Evolutionary conservation across 768 basidiomycete genomes (phyloP), one percentile per base, ranked within the genome.

Genomic region (Mycena leptocephala): DNA sequence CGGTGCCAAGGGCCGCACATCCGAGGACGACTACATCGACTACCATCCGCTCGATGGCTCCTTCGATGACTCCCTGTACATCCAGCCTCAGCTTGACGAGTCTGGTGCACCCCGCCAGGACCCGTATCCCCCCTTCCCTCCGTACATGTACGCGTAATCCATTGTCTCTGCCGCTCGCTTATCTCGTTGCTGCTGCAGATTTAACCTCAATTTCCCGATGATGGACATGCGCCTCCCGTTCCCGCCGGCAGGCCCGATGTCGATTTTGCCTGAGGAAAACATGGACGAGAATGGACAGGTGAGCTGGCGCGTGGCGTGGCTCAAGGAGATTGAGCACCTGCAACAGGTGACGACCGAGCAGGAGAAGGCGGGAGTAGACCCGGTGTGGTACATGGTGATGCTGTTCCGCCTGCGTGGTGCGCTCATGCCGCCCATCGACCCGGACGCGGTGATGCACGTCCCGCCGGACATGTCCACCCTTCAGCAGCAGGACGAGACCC

Each of bases 301-400:
- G 41, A 92, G 94, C 83, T 97, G 96, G 96, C 92, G 93, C 66
- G 83, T 90, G 33, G 92, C 93, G 58, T 94, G 96, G 93, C 85
- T 93, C 70, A 96, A 96, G 82, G 96, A 97, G 85, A 89, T 97
- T 62, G 89, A 89, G 11, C 92, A 91, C 80, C 86, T 97, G 71
- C 93, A 94, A 80, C 92, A 94, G 77, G 86, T 95, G n/a, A 94
- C 96, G 0, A 89, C 85, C 13, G 94, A 96, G 79, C 95, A 96
- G 81, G 95, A 96, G 82, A 96, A 95, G 84, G 91, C 92, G 26
- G 94, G 93, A 33, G 93, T 90, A 3, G 95, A 95, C 64, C 92
- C 92, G 58, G 95, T 96, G 76, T 97, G 95, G 95, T 97, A 93
- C 80, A 87, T 93, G 76, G 93, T 95, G 91, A 96, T 96, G 95